Percentiles rank a stretch among this genome's conserved stretches.
phyloP scores from a whole-genome alignment of 2,329 filamentous ascomycete species.

The Aspergillus japonicus region DNA sequence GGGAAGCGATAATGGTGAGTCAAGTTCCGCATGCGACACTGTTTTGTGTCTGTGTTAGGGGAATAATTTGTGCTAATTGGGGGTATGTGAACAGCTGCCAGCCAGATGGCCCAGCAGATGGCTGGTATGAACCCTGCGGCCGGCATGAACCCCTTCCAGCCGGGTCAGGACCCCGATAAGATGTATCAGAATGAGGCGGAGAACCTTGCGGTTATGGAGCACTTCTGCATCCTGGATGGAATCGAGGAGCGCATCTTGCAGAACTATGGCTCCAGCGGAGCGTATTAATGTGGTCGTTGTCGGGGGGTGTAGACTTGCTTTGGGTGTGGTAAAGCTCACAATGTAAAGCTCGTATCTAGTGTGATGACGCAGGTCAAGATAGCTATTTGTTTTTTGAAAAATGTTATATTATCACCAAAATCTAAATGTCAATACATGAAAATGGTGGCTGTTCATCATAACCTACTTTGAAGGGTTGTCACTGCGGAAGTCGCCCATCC shows the following conservation, averaged over 20 bases:
- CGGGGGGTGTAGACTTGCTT: not conserved
- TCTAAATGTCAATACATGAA: too few species aligned
- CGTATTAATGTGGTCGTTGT: not conserved
- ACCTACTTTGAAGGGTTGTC: not conserved
- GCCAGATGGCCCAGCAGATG: slow-evolving; percentile 85
- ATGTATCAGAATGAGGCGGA: slow-evolving; percentile 89
- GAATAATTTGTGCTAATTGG: not conserved
- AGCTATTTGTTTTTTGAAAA: too few species aligned
- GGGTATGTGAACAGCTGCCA: slow-evolving; percentile 64
- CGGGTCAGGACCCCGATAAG: slow-evolving; percentile 93
- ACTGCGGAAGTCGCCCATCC: not conserved
- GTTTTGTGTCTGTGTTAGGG: not conserved
- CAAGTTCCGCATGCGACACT: slow-evolving; percentile 2
- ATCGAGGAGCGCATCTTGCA: slow-evolving; percentile 80
- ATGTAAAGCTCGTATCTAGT: not conserved
- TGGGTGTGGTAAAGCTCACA: not conserved
- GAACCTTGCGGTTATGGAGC: slow-evolving; percentile 92
- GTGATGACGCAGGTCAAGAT: not conserved
- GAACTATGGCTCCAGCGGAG: slow-evolving; percentile 31
- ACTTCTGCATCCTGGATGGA: slow-evolving; percentile 85
- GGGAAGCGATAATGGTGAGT: slow-evolving; percentile 89
- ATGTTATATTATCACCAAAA: too few species aligned
- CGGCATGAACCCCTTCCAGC: slow-evolving; percentile 73
- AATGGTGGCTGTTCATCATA: too few species aligned
- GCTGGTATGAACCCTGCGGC: slow-evolving; percentile 69